Conservation (phyloP, 768 basidiomycete species). For the Lenzites betulinus region DNA sequence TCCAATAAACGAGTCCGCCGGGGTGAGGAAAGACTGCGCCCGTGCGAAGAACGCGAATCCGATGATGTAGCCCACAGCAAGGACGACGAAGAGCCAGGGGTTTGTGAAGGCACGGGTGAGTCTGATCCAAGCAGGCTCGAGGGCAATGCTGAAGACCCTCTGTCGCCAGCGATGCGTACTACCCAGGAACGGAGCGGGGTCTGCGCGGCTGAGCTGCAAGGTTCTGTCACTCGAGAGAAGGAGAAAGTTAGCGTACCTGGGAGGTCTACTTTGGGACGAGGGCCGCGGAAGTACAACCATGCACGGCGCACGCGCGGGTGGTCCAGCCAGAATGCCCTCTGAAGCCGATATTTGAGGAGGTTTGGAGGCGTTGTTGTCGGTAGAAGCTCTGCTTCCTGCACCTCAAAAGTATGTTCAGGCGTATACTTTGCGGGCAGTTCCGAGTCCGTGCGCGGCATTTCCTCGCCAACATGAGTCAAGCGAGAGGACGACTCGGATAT, state of each 20-base stretch:
- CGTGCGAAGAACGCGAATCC: conserved; percentile 72
- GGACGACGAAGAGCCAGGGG: conserved; percentile 55
- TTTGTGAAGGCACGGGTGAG: conserved; percentile 53
- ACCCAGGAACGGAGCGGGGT: conserved; percentile 56
- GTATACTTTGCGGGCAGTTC: conserved; percentile 7
- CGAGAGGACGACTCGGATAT: conserved; percentile 12
- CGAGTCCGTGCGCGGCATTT: background rate
- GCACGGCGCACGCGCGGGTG: conserved; percentile 24
- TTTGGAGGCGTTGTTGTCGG: background rate
- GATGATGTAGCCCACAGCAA: conserved; percentile 66
- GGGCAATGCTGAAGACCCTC: conserved; percentile 24
- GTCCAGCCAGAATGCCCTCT: conserved; percentile 12
- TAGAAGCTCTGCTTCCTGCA: conserved; percentile 9
- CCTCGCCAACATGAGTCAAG: conserved; percentile 20
- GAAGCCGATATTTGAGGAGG: conserved; percentile 1
- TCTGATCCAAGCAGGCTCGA: conserved; percentile 58
- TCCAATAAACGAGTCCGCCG: conserved; percentile 59
- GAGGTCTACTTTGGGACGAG: conserved; percentile 55
- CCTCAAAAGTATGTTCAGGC: conserved; percentile 15
- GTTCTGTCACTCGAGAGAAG: background rate
- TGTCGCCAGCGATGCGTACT: conserved; percentile 41
- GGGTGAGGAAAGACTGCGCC: conserved; percentile 71
- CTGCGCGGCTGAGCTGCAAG: conserved; percentile 35
- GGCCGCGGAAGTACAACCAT: conserved; percentile 55
- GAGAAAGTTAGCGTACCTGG: conserved; percentile 40